phyloP scores from a whole-genome alignment of 208 protist genomes.

The Phytomonas sp. region DNA sequence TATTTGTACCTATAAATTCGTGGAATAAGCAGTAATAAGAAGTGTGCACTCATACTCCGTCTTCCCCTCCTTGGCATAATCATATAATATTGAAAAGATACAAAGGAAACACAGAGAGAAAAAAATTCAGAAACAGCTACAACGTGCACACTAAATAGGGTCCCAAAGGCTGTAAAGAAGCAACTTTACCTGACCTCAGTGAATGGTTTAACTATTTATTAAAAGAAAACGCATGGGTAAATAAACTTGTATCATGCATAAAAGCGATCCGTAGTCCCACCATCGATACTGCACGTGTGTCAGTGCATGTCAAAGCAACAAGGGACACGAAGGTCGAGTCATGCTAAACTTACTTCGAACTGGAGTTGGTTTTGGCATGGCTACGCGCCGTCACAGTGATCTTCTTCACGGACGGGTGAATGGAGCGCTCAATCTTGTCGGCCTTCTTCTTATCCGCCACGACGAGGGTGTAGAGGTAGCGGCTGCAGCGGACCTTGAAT shows the following conservation, averaged over 20 bases:
- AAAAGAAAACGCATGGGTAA: neutral
- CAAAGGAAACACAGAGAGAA: neutral
- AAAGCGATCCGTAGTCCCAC: neutral
- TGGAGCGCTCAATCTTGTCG: slow-evolving; percentile 87
- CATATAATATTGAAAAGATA: neutral
- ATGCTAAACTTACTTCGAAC: slow-evolving; percentile 37
- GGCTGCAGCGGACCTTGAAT: slow-evolving; percentile 92
- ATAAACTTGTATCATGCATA: neutral
- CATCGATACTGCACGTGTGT: neutral
- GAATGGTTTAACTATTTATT: neutral
- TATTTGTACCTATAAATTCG: neutral
- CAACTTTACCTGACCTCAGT: neutral
- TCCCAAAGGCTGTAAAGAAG: neutral
- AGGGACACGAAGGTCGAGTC: neutral
- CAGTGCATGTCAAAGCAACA: neutral
- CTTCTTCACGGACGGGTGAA: slow-evolving; percentile 87
- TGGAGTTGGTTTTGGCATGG: slow-evolving; percentile 80
- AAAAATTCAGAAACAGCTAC: neutral
- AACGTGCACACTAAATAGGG: neutral
- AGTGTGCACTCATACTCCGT: neutral
- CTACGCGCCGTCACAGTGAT: slow-evolving; percentile 74
- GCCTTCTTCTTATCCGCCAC: slow-evolving; percentile 89
- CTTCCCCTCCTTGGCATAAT: neutral
- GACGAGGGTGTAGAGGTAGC: slow-evolving; percentile 90
- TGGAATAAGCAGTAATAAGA: neutral